Base-by-base conservation (phyloP, 2,329 filamentous ascomycete genomes). In the Alternaria triticimaculans region DNA sequence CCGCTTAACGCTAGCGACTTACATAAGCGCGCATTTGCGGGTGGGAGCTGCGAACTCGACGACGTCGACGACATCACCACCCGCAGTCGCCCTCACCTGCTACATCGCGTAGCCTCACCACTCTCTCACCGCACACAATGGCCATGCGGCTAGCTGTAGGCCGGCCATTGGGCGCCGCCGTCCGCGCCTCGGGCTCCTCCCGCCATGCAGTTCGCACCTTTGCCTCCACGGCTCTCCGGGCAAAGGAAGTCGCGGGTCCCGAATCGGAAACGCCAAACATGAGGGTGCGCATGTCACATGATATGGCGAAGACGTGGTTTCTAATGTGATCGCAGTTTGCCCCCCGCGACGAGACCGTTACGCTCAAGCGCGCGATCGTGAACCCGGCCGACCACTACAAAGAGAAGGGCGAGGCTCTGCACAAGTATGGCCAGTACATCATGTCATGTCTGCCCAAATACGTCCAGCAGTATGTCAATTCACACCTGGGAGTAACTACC, bases 371-470 rank as follows among this genome's bases (percentile, higher is more conserved):
- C 21, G 92, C 94, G 62, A 84, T 96, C 74, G 87, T 97, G 76
- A 97, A 98, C 83, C 94, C 95, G 37, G 88, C 92, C 81, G 96
- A 98, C 87, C 97, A 96, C 83, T 96, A 94, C 83, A 87, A 91
- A 80, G 90, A 92, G 79, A 96, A 95, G 84, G 89, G 92, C 72
- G 92, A 97, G 71, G 88, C 90, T 78, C 86, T 98, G 79, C 96
- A 99, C 86, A 91, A 90, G 77, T 99, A 99, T 80, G 96, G 96
- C 76, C 90, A 96, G 78, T 99, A 97, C 88, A 85, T 99, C 77
- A 95, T 99, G 89, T 94, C 94, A 72, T 97, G 93, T 82, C 84
- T 99, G 78, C 96, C 96, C 75, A 98, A 97, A 86, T 97, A 97
- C 83, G 89, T 99, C 75, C 96, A 99, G 85, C 96, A 99, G 84